Base-by-base conservation (phyloP, 768 basidiomycete species). In the Agaricus sinodeliciosus region DNA sequence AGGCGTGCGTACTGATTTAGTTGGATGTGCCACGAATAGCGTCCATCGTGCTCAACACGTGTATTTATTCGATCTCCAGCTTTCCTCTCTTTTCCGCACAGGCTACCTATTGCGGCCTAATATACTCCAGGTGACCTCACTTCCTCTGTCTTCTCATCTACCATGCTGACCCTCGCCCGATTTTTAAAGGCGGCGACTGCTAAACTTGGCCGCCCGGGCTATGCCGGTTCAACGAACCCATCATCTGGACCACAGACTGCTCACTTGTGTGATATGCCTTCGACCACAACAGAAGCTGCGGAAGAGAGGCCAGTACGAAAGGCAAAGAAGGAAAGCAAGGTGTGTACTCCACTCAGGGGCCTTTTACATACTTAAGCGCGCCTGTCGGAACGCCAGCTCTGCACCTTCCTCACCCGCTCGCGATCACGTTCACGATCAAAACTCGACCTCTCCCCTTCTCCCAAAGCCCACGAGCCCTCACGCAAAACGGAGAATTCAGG, bases 401-500 rank as follows among this genome's bases (percentile, higher is more conserved):
- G 78, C 59, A 76, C 72, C 25, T 85, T 87, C 67, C 70, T 76
- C 49, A 75, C 75, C 45, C 72, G 73, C 51, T 79, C 78, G 36
- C 77, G 80, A 62, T 85, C 84, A n/a, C 83, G 81, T 37, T 81
- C 84, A 13, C 73, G 75, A 64, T 70, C 74, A 49, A 72, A 68
- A 58, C 63, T 62, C 51, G 65, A 68, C 28, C 25, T 42, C n/a
- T 36, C 48, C n/a, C 15, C 51, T 34, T 28, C 45, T 45, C 11
- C 36, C 47, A 52, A 55, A 50, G 50, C 61, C 65, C 39, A 51
- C 43, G 19, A 54, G 47, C 40, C 39, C 39, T 19, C 45, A 47
- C 15, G 8, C 28, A 12, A 27, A n/a, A 39, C 37, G 41, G 39
- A 47, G 26, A 9, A 19, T 16, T 56, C 65, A 4, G 66, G 65